These are phyloP conservation scores for Micractinium sp. DNA, from an alignment of 139 green algal genomes.

Conservation along the genomic window DNA sequence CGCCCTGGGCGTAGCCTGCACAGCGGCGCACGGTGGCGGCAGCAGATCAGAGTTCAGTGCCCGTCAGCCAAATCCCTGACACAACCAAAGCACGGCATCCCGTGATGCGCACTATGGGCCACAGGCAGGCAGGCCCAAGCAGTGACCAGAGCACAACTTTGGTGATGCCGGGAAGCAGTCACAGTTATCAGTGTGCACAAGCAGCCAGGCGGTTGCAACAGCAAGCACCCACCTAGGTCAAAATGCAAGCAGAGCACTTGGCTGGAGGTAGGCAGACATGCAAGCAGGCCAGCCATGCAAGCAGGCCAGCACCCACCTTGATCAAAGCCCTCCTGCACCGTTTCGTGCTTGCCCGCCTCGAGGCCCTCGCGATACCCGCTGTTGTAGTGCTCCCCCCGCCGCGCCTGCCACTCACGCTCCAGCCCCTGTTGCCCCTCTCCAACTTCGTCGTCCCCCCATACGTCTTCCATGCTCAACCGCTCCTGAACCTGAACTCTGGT, in stretches of 20 bases:
- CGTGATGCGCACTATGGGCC: no score
- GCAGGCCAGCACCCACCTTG: conserved; percentile 2
- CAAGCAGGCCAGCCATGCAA: neutral
- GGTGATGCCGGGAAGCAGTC: no score
- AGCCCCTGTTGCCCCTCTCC: conserved; percentile 20
- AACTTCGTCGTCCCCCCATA: conserved; percentile 29
- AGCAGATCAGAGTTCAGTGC: no score
- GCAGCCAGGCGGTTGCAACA: neutral
- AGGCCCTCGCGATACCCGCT: conserved; percentile 42
- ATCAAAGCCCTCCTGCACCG: conserved; percentile 48
- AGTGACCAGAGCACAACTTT: neutral
- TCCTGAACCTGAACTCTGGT: neutral
- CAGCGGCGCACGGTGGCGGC: no score
- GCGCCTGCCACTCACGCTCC: conserved; percentile 39
- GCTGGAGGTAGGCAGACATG: neutral
- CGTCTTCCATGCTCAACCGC: neutral
- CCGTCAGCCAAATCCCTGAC: no score
- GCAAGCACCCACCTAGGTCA: neutral
- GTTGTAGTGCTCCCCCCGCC: conserved; percentile 37
- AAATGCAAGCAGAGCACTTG: neutral
- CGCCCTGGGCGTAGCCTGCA: conserved; percentile 38
- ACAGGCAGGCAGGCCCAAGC: no score
- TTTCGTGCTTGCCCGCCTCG: conserved; percentile 48
- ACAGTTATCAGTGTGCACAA: no score
- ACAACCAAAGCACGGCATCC: no score